Evolutionary conservation across 179 eudicot genomes (phyloP).

Genomic region (Kewa caespitosa): DNA sequence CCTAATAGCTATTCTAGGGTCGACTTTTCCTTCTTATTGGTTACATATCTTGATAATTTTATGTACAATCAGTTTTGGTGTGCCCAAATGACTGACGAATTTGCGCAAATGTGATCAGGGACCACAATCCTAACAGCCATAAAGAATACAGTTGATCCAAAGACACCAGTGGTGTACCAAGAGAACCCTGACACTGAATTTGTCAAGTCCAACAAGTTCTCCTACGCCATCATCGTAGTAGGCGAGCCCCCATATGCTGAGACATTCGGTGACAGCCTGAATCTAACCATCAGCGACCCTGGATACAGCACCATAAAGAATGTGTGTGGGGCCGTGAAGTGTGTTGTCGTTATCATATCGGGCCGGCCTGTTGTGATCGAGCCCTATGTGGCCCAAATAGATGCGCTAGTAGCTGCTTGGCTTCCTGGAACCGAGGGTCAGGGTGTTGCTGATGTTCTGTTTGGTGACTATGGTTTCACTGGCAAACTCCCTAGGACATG

Average conservation of each 20-base stretch:
- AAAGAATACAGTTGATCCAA: slow-evolving; percentile 58
- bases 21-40: too few relatives aligned
- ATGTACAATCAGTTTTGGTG: not conserved
- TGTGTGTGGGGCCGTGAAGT: slow-evolving; percentile 59
- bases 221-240: slow-evolving; percentile 72
- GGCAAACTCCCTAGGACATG: slow-evolving; percentile 77
- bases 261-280: slow-evolving; percentile 62
- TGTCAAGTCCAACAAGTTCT: slow-evolving; percentile 54
- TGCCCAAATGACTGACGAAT: slow-evolving; percentile 1
- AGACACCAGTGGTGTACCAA: slow-evolving; percentile 55
- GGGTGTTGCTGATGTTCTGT: slow-evolving; percentile 81
- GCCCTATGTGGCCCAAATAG: slow-evolving; percentile 51
- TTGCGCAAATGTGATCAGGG: slow-evolving; percentile 38
- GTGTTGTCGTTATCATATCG: slow-evolving; percentile 64
- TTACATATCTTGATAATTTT: too few relatives aligned
- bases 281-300: slow-evolving; percentile 51
- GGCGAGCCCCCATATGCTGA: slow-evolving; percentile 84
- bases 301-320: slow-evolving; percentile 58
- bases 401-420: slow-evolving; percentile 87
- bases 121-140: slow-evolving; percentile 76
- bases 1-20: too few relatives aligned
- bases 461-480: slow-evolving; percentile 71
- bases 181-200: slow-evolving; percentile 52
- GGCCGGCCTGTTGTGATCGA: slow-evolving; percentile 76
- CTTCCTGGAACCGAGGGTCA: slow-evolving; percentile 84